Conservation (phyloP, 2,329 filamentous ascomycete species). For the Bisporella sp. region DNA sequence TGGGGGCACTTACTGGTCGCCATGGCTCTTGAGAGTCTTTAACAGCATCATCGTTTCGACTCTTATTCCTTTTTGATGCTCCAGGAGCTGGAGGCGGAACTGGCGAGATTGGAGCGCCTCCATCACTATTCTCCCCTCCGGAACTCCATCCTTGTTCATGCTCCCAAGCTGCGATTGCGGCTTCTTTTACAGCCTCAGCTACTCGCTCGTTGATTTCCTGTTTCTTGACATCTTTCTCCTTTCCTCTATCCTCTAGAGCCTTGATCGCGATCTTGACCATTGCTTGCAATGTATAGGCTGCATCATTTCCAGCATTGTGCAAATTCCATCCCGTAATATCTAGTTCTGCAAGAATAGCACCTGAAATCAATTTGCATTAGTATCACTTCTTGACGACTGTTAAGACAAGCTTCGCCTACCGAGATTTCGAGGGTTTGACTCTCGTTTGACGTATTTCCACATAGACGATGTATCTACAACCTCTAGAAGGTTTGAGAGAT, state of each 20-base stretch:
- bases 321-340: slow-evolving; percentile 56
- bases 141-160: slow-evolving; percentile 20
- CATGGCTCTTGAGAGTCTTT: background rate
- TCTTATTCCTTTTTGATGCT: no score
- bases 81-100: background rate
- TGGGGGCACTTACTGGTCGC: background rate
- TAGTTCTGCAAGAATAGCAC: slow-evolving; percentile 53
- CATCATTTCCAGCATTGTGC: slow-evolving; percentile 89
- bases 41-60: background rate
- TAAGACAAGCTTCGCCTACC: slow-evolving; percentile 19
- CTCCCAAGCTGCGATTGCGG: slow-evolving; percentile 5
- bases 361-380: no score
- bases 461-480: slow-evolving; percentile 67
- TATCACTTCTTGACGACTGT: no score
- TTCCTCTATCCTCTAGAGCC: slow-evolving; percentile 15
- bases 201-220: slow-evolving; percentile 13
- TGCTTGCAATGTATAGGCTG: slow-evolving; percentile 68
- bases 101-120: slow-evolving; percentile 9
- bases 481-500: slow-evolving; percentile 50
- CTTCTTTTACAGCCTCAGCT: slow-evolving; percentile 11
- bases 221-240: slow-evolving; percentile 7
- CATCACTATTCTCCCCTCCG: slow-evolving; percentile 19
- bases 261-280: slow-evolving; percentile 56
- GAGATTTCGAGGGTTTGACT: slow-evolving; percentile 49
- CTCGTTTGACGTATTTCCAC: slow-evolving; percentile 55